Evolutionary conservation across 352 stramenopile species (phyloP), one percentile per base, ranked within the genome.

Genomic region (Albugo candida): DNA sequence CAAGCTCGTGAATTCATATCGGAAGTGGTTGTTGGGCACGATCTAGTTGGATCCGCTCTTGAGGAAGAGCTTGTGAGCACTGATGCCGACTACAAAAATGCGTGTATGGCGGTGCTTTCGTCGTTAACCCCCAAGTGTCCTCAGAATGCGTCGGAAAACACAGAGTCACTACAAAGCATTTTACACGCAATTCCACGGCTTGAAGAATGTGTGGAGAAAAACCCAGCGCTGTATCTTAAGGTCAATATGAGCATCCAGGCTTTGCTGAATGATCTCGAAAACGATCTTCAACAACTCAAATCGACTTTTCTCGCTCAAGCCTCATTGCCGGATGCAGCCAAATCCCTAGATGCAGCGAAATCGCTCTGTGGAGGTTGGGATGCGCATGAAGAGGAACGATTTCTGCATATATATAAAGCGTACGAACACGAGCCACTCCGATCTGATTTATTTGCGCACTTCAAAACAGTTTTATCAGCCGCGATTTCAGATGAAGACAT

Each of bases 11-110:
- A 69, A 24, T 42, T 87, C 17, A 65, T 87, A 13, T 76, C 82
- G 17, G 74, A 87, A 21, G 65, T 70, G 12, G 59, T 87, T 5
- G 73, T 87, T 13, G 74, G 74, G 0, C 63, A 76, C 18, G 58
- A 87, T 54, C 70, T 83, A 56, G 58, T 87, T 8, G 63, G 75
- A 40, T 53, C 64, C 1, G 60, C 73, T 1, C 45, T 31, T 31
- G 3, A 31, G 24, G 24, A 31, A 10, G 24, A 31, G 24, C 3
- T 31, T 8, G 24, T 10, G 24, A 31, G 3, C 24, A 8, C 24
- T 8, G 24, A 31, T 31, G 24, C 24, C 24, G 24, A 31, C 8
- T 31, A 31, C 8, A 31, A 31, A 10, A 31, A 31, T 31, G 24
- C 24, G 3, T 31, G 24, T 31, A 8, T 87, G 11, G 64, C 73